phyloP scores from a whole-genome alignment of 192 early-diverging fungal species.

The Obelidium mucronatum region DNA sequence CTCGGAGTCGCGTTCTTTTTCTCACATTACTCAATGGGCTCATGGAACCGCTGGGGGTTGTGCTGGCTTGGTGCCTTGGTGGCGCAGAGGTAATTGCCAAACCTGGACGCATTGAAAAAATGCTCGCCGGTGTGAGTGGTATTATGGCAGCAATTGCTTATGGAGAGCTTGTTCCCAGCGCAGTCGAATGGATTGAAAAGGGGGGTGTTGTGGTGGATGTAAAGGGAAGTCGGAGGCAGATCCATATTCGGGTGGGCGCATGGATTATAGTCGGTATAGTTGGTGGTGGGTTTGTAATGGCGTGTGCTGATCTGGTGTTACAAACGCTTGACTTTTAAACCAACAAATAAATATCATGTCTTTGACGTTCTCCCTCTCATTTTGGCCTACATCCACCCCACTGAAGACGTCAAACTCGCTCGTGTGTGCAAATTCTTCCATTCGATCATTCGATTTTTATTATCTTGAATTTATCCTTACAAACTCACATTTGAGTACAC shows the following conservation, averaged over 20 bases:
- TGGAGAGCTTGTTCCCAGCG: conserved; percentile 38
- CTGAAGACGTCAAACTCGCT: no score
- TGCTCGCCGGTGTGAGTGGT: conserved; percentile 33
- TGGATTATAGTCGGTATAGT: conserved; percentile 33
- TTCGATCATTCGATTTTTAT: no score
- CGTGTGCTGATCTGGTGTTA: conserved; percentile 7
- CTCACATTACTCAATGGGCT: conserved; percentile 37
- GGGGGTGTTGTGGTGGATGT: conserved; percentile 11
- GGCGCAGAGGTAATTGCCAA: conserved; percentile 5
- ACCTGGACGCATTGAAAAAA: conserved; percentile 14
- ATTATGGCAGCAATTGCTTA: conserved; percentile 41
- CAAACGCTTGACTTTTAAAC: conserved; percentile 8
- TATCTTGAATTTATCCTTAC: no score
- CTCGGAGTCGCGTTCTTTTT: conserved; percentile 19
- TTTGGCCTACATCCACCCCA: no score
- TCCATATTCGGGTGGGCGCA: conserved; percentile 16
- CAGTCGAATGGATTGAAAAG: conserved; percentile 34
- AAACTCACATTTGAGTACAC: conserved; percentile 76
- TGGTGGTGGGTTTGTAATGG: conserved; percentile 23
- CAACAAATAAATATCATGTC: no score
- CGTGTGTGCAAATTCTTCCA: no score
- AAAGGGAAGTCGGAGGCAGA: background rate
- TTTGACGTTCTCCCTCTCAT: no score
- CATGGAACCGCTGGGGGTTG: conserved; percentile 41
- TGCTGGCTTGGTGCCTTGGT: conserved; percentile 32